Percentiles rank a stretch among this genome's conserved stretches.
Evolutionary conservation across 2,329 filamentous ascomycete species (phyloP).

Genomic region (Metarhizium robertsii): DNA sequence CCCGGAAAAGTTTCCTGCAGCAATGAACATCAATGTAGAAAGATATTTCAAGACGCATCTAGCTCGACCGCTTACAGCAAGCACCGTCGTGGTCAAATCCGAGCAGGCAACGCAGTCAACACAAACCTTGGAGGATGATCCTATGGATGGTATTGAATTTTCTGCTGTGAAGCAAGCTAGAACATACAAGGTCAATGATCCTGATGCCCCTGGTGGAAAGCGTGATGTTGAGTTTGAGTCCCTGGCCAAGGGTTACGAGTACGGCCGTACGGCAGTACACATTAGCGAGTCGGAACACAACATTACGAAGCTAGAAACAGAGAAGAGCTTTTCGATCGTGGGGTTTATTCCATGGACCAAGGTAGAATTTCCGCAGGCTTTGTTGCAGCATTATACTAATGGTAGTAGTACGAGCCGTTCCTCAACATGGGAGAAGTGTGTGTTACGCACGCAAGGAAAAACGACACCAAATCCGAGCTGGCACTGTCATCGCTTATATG

Average conservation of each 20-base stretch:
- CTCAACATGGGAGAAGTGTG: constrained; percentile 76
- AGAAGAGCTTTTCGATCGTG: constrained; percentile 67
- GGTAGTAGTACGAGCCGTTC: constrained; percentile 64
- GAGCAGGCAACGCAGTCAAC: constrained; percentile 43
- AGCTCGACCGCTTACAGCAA: constrained; percentile 66
- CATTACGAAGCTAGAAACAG: constrained; percentile 77
- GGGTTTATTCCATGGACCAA: constrained; percentile 72
- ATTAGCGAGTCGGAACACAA: constrained; percentile 82
- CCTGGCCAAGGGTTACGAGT: constrained; percentile 88
- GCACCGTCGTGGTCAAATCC: constrained; percentile 56
- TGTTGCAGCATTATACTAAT: background rate
- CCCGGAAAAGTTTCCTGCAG: constrained; percentile 59
- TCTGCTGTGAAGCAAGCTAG: constrained; percentile 67
- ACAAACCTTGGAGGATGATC: constrained; percentile 35
- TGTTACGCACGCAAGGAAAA: constrained; percentile 66
- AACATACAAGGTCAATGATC: constrained; percentile 72
- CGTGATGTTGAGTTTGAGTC: constrained; percentile 72
- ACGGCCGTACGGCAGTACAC: constrained; percentile 83
- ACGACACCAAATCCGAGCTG: constrained; percentile 72
- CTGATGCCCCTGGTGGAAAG: constrained; percentile 66
- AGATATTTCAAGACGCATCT: constrained; percentile 81
- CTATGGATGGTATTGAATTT: constrained; percentile 46
- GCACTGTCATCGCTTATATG: constrained; percentile 85
- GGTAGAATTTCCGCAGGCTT: constrained; percentile 31
- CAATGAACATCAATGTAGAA: constrained; percentile 77